Base-by-base conservation (phyloP, 208 protist genomes). In the Trypanosoma caninum region DNA sequence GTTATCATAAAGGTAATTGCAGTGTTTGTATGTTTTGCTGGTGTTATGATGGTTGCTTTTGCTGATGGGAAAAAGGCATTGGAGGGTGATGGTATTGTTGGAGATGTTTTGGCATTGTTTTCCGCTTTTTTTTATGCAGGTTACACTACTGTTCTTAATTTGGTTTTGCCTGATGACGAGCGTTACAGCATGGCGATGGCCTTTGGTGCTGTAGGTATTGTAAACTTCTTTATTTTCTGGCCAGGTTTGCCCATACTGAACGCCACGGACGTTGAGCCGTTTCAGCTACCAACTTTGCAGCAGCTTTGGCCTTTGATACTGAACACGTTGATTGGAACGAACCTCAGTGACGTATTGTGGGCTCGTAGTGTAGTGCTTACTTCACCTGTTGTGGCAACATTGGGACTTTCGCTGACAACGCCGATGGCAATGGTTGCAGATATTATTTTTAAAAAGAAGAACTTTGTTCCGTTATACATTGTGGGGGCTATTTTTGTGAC, bases 261-360 rank as follows among this genome's bases (percentile, higher is more conserved):
- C 55, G 40, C 59, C 16, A 63, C 69, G 0, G 75, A 75, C 1
- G 61, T 72, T 27, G 93, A 97, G 73, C 30, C 37, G 22, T 96
- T 96, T 63, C 27, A 66, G 30, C 74, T 71, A 59, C 93, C 93
- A 8, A 73, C 59, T 0, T 31, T 45, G 48, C 31, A 56, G 13
- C 84, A 89, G 56, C 78, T 96, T 31, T 84, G 75, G 78, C 76
- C 79, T n/a, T 58, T 95, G 23, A 34, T 84, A 47, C 23, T 93
- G 23, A 97, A 97, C 59, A 64, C 90, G 9, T 60, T 94, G 3
- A 83, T 96, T 40, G 89, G 90, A 9, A 97, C 91, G 3, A 94
- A 95, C 59, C 76, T 97, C 20, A 94, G 84, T 63, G 93, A 97
- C 59, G 80, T 95, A 27, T 70, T 96, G 48, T 97, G 90, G 93